Evolutionary conservation across 352 stramenopile species (phyloP).

Genomic region (Pythium rhizo-oryzae): DNA sequence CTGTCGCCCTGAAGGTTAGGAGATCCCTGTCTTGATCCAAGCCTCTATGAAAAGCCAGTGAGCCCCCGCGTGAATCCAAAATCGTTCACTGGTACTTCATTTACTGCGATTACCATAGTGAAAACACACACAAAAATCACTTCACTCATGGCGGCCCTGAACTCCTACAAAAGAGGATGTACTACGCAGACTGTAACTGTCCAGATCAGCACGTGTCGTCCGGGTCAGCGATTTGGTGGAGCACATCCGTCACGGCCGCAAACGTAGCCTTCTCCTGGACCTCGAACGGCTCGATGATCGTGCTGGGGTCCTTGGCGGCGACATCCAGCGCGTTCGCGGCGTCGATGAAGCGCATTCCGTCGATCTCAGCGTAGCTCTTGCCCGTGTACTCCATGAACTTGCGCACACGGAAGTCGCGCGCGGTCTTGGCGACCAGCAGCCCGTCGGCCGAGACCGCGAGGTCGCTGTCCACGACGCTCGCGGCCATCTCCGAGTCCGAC

Average conservation of each 20-base stretch:
- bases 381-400: constrained; percentile 67
- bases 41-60: too few species aligned
- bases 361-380: constrained; percentile 37
- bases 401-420: constrained; percentile 32
- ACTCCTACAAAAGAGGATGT: neutral
- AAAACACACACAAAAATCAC: too few species aligned
- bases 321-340: constrained; percentile 35
- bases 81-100: neutral
- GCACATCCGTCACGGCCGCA: constrained; percentile 5
- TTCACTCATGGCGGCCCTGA: too few species aligned
- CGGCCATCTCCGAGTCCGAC: constrained; percentile 37
- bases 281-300: constrained; percentile 18
- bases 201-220: constrained; percentile 20
- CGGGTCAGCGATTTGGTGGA: constrained; percentile 14
- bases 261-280: constrained; percentile 22
- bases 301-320: constrained; percentile 1
- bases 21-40: too few species aligned
- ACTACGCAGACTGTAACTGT: neutral
- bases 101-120: neutral
- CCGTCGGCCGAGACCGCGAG: constrained; percentile 8
- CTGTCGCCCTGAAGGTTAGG: neutral
- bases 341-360: constrained; percentile 47
- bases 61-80: too few species aligned
- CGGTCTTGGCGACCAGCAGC: constrained; percentile 6
- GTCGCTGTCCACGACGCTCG: constrained; percentile 21